Conservation (phyloP, 441 rosid species). For the Erodium chrysanthum region DNA sequence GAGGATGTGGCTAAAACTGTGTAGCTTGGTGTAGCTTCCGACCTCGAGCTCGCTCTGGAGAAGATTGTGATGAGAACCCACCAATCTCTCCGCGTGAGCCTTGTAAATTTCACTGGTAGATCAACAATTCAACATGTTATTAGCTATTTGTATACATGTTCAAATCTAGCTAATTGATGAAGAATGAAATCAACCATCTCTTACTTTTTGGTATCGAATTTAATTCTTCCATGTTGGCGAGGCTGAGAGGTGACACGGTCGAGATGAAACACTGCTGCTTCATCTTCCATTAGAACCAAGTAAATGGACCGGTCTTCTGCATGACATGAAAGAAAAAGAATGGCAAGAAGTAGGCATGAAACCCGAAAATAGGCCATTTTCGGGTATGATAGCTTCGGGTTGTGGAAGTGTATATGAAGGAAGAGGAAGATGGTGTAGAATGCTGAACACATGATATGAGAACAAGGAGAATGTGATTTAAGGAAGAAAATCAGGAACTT, state of each 20-base stretch:
- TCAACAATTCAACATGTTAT: slow-evolving; percentile 1
- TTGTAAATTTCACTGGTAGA: slow-evolving; percentile 5
- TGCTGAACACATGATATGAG: background rate
- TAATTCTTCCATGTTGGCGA: background rate
- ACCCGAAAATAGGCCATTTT: background rate
- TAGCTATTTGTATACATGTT: background rate
- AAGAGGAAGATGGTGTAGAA: background rate
- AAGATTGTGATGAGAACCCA: background rate
- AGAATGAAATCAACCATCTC: background rate
- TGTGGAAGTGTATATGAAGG: background rate
- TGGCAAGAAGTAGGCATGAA: background rate
- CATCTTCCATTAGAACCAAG: background rate
- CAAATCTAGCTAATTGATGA: background rate
- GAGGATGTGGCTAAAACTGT: slow-evolving; percentile 70
- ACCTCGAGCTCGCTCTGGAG: background rate
- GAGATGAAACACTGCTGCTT: background rate
- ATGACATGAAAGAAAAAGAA: background rate
- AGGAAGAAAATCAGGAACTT: background rate
- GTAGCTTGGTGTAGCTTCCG: slow-evolving; percentile 48
- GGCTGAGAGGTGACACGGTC: background rate
- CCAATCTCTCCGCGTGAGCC: background rate
- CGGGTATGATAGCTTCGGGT: background rate
- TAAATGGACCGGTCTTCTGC: background rate
- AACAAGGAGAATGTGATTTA: slow-evolving; percentile 27
- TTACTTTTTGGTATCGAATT: background rate